Conservation (phyloP, 305 asterid genomes). For the Fraxinus ornus region DNA sequence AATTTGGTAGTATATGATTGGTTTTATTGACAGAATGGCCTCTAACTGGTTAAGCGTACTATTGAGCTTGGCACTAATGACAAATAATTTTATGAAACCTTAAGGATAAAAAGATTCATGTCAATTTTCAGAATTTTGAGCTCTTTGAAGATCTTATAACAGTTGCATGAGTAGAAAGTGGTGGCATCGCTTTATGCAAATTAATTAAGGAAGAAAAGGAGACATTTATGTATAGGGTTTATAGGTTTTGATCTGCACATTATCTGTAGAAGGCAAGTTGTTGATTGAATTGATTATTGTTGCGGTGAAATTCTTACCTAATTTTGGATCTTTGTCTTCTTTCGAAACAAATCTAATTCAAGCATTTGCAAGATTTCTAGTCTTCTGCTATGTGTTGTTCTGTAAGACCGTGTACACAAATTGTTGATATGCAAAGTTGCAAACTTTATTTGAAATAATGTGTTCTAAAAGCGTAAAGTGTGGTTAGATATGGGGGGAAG, state of each 20-base stretch:
- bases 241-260: background rate
- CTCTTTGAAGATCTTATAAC: background rate
- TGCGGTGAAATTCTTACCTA: background rate
- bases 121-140: background rate
- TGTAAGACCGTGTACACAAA: background rate
- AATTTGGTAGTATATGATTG: background rate
- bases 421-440: background rate
- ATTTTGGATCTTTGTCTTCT: background rate
- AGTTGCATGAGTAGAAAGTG: background rate
- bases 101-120: background rate
- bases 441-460: background rate
- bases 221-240: background rate
- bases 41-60: background rate
- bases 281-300: background rate
- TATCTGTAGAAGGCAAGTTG: slow-evolving; percentile 3
- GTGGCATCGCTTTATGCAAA: background rate
- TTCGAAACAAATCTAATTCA: background rate
- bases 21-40: background rate
- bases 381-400: background rate
- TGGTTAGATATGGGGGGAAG: no score
- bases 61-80: background rate
- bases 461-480: no score
- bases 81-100: background rate
- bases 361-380: background rate
- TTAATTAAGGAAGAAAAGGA: background rate